Conservation (phyloP, 441 rosid genomes). For the Breynia disticha region DNA sequence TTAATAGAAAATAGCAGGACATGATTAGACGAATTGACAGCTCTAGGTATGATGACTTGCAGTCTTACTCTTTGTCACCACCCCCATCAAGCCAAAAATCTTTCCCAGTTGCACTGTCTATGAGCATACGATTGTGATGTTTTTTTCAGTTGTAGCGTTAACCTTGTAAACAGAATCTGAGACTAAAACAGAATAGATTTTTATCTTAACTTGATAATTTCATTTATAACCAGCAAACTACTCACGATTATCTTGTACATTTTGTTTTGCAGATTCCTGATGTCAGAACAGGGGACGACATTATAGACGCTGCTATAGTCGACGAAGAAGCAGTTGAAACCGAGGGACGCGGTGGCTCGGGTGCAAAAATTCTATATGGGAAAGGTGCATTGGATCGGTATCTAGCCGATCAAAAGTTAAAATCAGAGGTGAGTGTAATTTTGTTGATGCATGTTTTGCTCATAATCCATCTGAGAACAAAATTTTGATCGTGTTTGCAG, state of each 20-base stretch:
- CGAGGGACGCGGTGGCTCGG: slow-evolving; percentile 41
- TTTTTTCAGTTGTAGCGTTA: no score
- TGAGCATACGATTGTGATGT: no score
- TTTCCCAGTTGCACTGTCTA: no score
- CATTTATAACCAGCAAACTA: not conserved
- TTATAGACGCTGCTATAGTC: slow-evolving; percentile 82
- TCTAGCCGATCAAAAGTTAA: slow-evolving; percentile 40
- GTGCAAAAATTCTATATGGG: slow-evolving; percentile 81
- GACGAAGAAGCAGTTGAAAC: slow-evolving; percentile 69
- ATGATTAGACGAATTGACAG: no score
- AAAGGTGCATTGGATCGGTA: slow-evolving; percentile 60
- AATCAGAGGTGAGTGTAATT: slow-evolving; percentile 31
- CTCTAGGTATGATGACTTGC: slow-evolving; percentile 91
- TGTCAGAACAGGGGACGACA: slow-evolving; percentile 47
- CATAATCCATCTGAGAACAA: slow-evolving; percentile 1
- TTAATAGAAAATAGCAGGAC: no score
- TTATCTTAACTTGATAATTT: not conserved
- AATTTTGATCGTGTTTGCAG: slow-evolving; percentile 26
- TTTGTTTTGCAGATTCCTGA: slow-evolving; percentile 75
- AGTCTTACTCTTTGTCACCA: no score
- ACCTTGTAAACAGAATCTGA: no score
- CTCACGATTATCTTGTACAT: not conserved
- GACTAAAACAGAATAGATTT: no score
- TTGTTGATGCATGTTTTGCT: not conserved
- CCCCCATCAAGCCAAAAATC: no score